phyloP scores from a whole-genome alignment of 768 basidiomycete species.

The Tylopilus rubrobrunneus region DNA sequence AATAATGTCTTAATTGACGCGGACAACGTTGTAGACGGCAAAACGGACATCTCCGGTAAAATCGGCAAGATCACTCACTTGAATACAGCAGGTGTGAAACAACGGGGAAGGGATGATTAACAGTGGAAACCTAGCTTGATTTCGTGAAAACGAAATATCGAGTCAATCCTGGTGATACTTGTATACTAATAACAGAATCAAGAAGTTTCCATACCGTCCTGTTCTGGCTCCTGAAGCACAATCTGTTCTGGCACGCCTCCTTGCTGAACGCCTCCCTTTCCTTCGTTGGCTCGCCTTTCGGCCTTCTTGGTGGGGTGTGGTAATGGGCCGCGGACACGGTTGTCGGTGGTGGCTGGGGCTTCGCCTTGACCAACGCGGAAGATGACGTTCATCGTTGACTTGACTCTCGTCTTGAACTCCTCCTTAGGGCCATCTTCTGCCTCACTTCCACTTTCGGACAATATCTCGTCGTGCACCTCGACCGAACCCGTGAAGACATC shows the following conservation, averaged over 20 bases:
- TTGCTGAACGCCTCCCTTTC: conserved; percentile 2
- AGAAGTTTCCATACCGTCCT: conserved; percentile 36
- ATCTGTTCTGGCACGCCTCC: conserved; percentile 21
- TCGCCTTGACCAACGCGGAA: conserved; percentile 64
- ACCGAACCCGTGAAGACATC: conserved; percentile 67
- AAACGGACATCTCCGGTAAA: background rate
- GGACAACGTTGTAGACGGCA: background rate
- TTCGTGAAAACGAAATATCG: background rate
- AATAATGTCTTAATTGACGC: background rate
- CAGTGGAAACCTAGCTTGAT: background rate
- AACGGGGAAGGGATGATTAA: background rate
- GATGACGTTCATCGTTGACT: conserved; percentile 61
- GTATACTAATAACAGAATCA: conserved; percentile 6
- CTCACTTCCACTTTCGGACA: conserved; percentile 43
- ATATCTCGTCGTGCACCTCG: conserved; percentile 73
- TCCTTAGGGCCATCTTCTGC: conserved; percentile 58
- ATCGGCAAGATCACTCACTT: background rate
- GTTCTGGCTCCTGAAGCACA: conserved; percentile 42
- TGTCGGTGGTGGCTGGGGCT: conserved; percentile 24
- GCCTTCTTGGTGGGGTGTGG: conserved; percentile 3
- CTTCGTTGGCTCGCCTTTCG: conserved; percentile 8
- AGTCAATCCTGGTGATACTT: background rate
- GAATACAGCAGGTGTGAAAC: background rate
- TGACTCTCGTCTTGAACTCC: conserved; percentile 55
- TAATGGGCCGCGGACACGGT: conserved; percentile 1